Evolutionary conservation across 2,329 filamentous ascomycete species (phyloP).

Genomic region (Neocucurbitaria cava): DNA sequence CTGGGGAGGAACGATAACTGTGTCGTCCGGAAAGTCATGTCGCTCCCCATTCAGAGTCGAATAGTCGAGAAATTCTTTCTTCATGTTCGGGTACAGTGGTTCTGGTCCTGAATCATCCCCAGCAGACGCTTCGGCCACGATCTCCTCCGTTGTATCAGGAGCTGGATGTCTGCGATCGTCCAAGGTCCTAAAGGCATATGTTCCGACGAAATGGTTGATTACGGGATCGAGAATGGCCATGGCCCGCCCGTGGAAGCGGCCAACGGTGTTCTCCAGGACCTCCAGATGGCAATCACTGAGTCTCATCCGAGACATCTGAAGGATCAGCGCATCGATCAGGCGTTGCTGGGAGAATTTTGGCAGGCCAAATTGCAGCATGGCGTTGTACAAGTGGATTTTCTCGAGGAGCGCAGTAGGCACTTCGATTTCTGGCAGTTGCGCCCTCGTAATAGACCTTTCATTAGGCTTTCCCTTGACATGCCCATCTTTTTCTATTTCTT

Average conservation of each 20-base stretch:
- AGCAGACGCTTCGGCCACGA: too few relatives aligned
- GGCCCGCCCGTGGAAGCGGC: constrained; percentile 17
- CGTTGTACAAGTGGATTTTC: constrained; percentile 31
- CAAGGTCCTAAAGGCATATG: constrained; percentile 12
- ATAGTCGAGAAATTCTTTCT: constrained; percentile 3
- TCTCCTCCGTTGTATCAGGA: not conserved
- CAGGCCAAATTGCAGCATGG: constrained; percentile 26
- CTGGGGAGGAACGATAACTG: constrained; percentile 12
- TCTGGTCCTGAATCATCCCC: too few relatives aligned
- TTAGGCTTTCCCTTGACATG: not conserved
- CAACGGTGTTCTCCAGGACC: constrained; percentile 23
- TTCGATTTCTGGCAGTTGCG: not conserved
- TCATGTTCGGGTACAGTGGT: not conserved
- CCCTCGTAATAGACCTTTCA: not conserved
- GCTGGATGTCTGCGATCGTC: constrained; percentile 10
- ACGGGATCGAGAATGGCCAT: constrained; percentile 29
- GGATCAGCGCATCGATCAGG: constrained; percentile 18
- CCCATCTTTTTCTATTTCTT: not conserved
- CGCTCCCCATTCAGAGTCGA: not conserved
- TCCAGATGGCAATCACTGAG: constrained; percentile 19
- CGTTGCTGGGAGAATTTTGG: constrained; percentile 11
- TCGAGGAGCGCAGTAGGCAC: constrained; percentile 9
- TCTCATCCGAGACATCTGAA: constrained; percentile 19
- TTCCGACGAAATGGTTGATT: constrained; percentile 22
- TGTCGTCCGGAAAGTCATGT: not conserved